Base-by-base conservation (phyloP, 257 asterid species). In the Craterostigma plantagineum region DNA sequence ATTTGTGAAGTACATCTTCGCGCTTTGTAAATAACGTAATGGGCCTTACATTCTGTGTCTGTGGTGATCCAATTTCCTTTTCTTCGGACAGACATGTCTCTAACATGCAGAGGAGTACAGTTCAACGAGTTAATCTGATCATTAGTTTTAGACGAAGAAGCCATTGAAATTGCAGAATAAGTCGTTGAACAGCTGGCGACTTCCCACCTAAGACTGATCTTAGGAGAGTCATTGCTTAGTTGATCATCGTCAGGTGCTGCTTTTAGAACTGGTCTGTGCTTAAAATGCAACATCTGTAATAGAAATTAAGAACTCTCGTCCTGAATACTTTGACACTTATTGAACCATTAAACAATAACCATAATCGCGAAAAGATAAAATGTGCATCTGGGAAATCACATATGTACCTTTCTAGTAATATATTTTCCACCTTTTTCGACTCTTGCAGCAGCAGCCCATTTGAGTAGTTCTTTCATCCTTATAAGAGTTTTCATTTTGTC, bases 191-290 rank as follows among this genome's bases (percentile, higher is more conserved):
- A 69, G 51, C 79, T 83, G 45, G 76, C 87, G 47, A 69, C 43
- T 7, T 79, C 91, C 87, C 85, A 79, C 53, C 93, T 63, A 14
- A 76, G 70, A 46, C 95, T 71, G 23, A 84, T 79, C 34, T 84
- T 84, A 0, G 95, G 90, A 33, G 93, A 84, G 14, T 76, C 87
- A 34, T 61, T 62, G 67, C 80, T 71, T 0, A 69, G 46, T 48
- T 73, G 72, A 42, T 67, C 81, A 7, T 79, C 70, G 35, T 65
- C 76, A 9, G 65, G 64, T 1, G 53, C 72, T 7, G 68, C 56
- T 57, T 68, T 76, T 38, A 70, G 35, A 7, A 49, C 61, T 14
- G 71, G 33, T 48, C 49, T 66, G 49, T 59, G 63, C 51, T 71
- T 15, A 38, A 79, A 67, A 3, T 63, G 73, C 65, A 79, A 43